A percentile compares a stretch with the other conserved stretches of the same genome.
These are phyloP conservation scores for Sphagnum tenellum DNA, from an alignment of 225 moss, liverwort and hornwort species.

Conservation along the genomic window DNA sequence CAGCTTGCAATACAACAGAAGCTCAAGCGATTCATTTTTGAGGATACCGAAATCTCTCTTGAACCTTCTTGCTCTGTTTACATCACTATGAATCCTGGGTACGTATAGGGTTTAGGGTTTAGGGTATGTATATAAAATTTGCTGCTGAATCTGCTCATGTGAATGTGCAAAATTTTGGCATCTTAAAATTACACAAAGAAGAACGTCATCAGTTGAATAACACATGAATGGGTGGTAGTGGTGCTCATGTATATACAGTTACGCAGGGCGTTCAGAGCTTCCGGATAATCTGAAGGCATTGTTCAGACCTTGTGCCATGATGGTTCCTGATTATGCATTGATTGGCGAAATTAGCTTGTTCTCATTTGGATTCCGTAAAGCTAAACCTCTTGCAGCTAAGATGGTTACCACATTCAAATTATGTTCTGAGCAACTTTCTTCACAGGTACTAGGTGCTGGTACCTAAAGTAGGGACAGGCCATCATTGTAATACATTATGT, in stretches of 20 bases:
- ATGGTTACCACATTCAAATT: conserved; percentile 92
- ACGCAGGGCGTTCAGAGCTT: conserved; percentile 79
- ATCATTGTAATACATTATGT: too few relatives aligned
- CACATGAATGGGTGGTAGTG: too few relatives aligned
- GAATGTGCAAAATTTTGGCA: too few relatives aligned
- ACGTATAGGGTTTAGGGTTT: not conserved
- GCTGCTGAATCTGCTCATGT: too few relatives aligned
- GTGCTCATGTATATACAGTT: conserved; percentile 40
- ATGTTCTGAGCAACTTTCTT: conserved; percentile 82
- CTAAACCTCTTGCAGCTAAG: conserved; percentile 58
- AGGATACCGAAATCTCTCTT: conserved; percentile 75
- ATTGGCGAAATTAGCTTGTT: conserved; percentile 89
- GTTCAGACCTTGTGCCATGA: conserved; percentile 91
- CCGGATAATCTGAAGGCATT: conserved; percentile 84
- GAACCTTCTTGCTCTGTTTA: conserved; percentile 79
- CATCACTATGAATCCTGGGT: conserved; percentile 99
- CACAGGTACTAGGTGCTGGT: conserved; percentile 24
- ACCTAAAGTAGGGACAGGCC: too few relatives aligned
- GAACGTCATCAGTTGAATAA: too few relatives aligned
- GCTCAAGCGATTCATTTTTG: conserved; percentile 71
- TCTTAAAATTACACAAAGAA: too few relatives aligned
- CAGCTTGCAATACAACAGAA: conserved; percentile 88
- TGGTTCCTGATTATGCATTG: conserved; percentile 86
- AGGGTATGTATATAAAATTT: too few relatives aligned
- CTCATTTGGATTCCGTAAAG: conserved; percentile 74